Evolutionary conservation across 2,329 filamentous ascomycete species (phyloP), one percentile per base, ranked within the genome.

Genomic region (Penicillium fuscoglaucum): DNA sequence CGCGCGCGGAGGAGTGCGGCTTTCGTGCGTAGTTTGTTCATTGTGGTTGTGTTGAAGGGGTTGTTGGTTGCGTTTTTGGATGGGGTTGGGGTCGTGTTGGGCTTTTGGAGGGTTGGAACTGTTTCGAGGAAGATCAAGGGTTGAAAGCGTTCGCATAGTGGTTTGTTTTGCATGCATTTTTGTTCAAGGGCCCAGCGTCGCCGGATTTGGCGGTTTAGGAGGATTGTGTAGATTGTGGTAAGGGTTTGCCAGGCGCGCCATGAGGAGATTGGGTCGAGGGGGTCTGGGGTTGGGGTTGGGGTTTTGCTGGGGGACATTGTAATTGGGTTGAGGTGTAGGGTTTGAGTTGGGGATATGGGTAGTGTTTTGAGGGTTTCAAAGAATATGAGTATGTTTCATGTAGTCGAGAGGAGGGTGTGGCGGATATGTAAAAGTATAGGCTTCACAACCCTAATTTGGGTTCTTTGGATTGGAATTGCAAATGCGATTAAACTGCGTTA

Each of bases 181-280:
- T 65, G 60, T 52, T 68, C 66, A 19, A 66, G 65, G 33, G 53
- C 52, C 58, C 61, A 67, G 53, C 65, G 65, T 1, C 63, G 66
- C 1, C 21, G 59, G 40, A 68, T 33, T 61, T 68, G 66, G 35
- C 57, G 61, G 52, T 68, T 68, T 12, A 68, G 51, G 5, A 58
- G 61, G 35, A 60, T 39, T 1, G 65, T 65, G 61, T 65, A 65
- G 48, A 60, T 59, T 52, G 62, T 44, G 3, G 52, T 46, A 26
- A 68, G 48, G 31, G 61, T 52, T 61, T 67, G 59, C 41, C 52
- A 66, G 59, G 59, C 66, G 50, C 66, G 63, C 43, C 48, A 68
- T 62, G 59, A 51, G 40, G 66, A 65, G 45, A 58, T 50, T 6
- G 65, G 56, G 53, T 68, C 65, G 1, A 52, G 21, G 6, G 28